Base-by-base conservation (phyloP, 371 early-diverging fungal genomes). In the Blastocladiella emersonii region DNA sequence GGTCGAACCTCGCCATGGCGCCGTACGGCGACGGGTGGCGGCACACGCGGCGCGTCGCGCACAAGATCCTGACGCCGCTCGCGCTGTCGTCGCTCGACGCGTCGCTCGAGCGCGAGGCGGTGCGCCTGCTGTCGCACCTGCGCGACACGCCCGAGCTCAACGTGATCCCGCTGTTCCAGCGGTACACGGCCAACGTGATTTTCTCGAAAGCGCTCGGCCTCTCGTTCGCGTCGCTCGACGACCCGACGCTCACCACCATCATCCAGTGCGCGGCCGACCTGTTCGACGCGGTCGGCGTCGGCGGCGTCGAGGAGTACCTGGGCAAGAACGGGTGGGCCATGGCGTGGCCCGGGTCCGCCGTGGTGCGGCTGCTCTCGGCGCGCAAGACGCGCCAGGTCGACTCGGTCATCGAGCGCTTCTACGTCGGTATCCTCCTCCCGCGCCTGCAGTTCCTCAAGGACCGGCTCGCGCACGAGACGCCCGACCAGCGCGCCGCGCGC, bases 21-120 rank as follows among this genome's bases (percentile, higher is more conserved):
- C 44, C 59, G 32, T 59, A 35, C 59, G 59, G 59, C 7, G 59
- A 34, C 8, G 8, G 23, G 17, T 59, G 59, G 59, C 37, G 37
- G 1, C 25, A 15, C 25, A 34, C 37, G 37, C 37, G 59, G 1
- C 37, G 43, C 3, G 59, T 23, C 37, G 59, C 59, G 17, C 59
- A 59, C 44, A 37, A 32, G 43, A 19, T 59, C 59, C 59, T 59
- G 35, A 57, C 57, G n/a, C 57, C 57, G 8, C 21, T n/a, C 7
- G 57, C 57, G n/a, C 23, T 57, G 25, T 10, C 19, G 19, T 8
- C 17, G 10, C 19, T 57, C 25, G 57, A 57, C 57, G 25, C 23
- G 36, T n/a, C 8, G 39, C 35, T 57, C 23, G 36, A 57, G 25
- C 8, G 8, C 30, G 57, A 57, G 39, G 17, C 57, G 21, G 27